Percentiles rank a stretch among this genome's conserved stretches.
These are phyloP conservation scores for Fusarium sublunatum DNA, from an alignment of 2,329 filamentous ascomycete species.

Conservation along the genomic window DNA sequence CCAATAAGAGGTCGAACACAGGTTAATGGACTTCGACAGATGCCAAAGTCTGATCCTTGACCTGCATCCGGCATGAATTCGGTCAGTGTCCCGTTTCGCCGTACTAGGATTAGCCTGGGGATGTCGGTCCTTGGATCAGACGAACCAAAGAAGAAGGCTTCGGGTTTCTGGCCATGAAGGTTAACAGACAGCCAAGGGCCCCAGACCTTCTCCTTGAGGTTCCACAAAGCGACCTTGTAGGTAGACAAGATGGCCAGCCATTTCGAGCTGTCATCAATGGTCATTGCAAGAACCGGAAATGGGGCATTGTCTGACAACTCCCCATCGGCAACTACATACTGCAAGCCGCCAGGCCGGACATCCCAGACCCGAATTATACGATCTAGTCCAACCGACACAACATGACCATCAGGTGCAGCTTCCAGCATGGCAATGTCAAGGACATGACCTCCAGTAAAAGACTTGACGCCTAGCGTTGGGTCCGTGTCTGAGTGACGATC, in stretches of 20 bases:
- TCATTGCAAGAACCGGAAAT: slow-evolving; percentile 71
- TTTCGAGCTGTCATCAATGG: slow-evolving; percentile 71
- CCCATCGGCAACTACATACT: slow-evolving; percentile 57
- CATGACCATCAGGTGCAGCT: slow-evolving; percentile 70
- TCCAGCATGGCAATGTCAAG: slow-evolving; percentile 76
- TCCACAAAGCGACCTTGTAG: slow-evolving; percentile 71
- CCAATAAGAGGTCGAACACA: slow-evolving; percentile 61
- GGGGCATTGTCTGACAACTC: slow-evolving; percentile 56
- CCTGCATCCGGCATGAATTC: slow-evolving; percentile 64
- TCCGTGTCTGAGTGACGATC: slow-evolving; percentile 59
- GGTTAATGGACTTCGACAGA: slow-evolving; percentile 65
- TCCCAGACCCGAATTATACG: slow-evolving; percentile 75
- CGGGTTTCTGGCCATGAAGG: slow-evolving; percentile 63
- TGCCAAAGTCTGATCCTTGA: slow-evolving; percentile 54
- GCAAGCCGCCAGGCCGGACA: slow-evolving; percentile 58
- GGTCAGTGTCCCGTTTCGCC: slow-evolving; percentile 71
- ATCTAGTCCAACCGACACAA: slow-evolving; percentile 78
- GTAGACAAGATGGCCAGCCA: slow-evolving; percentile 75
- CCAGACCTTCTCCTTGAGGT: slow-evolving; percentile 67
- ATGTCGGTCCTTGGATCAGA: slow-evolving; percentile 49
- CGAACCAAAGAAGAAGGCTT: slow-evolving; percentile 72
- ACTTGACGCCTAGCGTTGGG: slow-evolving; percentile 68
- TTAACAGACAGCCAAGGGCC: slow-evolving; percentile 66
- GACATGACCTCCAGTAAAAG: slow-evolving; percentile 70
- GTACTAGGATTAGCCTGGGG: slow-evolving; percentile 69